Percentiles rank a stretch among this genome's conserved stretches.
These are phyloP conservation scores for Mallotus nudiflorus DNA, from an alignment of 345 rosid species.

Conservation along the genomic window DNA sequence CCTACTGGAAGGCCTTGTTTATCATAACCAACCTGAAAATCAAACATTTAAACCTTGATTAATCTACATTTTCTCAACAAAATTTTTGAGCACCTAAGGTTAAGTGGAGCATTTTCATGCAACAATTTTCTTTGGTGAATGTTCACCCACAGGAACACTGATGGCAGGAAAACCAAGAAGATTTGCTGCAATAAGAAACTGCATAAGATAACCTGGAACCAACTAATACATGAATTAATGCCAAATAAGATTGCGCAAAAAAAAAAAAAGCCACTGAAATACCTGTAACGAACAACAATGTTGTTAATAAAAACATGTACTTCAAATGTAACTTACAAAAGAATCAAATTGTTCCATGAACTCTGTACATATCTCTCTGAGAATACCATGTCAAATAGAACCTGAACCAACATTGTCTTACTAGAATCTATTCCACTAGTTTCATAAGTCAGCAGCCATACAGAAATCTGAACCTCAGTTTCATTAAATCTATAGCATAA, in stretches of 20 bases:
- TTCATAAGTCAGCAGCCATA: no score
- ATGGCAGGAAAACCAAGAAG: conserved; percentile 88
- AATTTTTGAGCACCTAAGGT: no score
- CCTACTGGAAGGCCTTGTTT: conserved; percentile 88
- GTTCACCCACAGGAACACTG: conserved; percentile 65
- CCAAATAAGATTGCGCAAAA: not conserved
- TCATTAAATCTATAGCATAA: no score
- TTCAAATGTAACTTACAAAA: not conserved
- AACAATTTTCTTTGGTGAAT: not conserved
- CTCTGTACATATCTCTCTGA: no score
- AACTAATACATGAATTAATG: not conserved
- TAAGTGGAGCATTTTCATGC: no score
- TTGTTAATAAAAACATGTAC: not conserved
- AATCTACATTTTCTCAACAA: no score
- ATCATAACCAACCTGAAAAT: conserved; percentile 75
- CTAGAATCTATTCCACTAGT: no score
- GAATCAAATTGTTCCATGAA: no score
- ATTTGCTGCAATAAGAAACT: conserved; percentile 58
- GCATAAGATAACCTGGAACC: conserved; percentile 69
- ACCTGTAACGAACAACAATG: not conserved
- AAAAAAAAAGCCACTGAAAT: not conserved
- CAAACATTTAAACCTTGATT: not conserved
- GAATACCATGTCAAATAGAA: no score
- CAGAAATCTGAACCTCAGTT: no score
- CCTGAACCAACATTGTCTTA: no score